Base-by-base conservation (phyloP, 331 rosid genomes). In the Pyracantha coccinea region DNA sequence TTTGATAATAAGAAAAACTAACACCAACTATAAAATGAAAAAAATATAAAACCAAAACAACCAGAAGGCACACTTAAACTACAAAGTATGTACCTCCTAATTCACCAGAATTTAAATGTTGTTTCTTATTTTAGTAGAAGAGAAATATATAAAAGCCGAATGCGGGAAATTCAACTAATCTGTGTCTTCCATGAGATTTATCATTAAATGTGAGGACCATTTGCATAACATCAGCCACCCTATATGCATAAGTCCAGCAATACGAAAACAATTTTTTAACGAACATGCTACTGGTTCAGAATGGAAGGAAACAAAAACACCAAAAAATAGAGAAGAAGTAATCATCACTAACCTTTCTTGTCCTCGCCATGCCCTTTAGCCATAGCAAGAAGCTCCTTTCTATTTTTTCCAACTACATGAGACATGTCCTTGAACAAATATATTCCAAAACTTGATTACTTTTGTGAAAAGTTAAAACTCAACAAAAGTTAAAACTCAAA, bases 301-400 rank as follows among this genome's bases (percentile, higher is more conserved):
- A 72, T 44, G 44, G 12, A 81, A 69, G 79, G 24, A 44, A 82
- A 75, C 75, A 28, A 24, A n/a, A 5, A 44, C 25, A 50, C 31
- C 16, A 4, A 57, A 41, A 35, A 50, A 60, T 8, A 44, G 41
- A 19, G 7, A 50, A 35, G 45, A 62, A 45, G 68, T 47, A 69
- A 73, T 53, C 47, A 58, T 28, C 66, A 74, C 91, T 69, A 73
- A 94, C 99, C 97, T 90, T 95, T 90, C 82, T 92, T 92, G 85
- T 95, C 99, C 69, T 95, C 98, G 5, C 89, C 90, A 33, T 82
- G 98, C 78, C 92, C 99, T 81, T 88, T 95, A 12, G 97, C 99
- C 98, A 92, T 90, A 54, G 99, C 98, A 82, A 95, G 97, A 69
- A 90, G 98, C 83, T 95, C 99, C 88, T 90, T 89, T 81, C 88